These are phyloP conservation scores for Musa acuminata DNA, from an alignment of 176 grass and related monocot genomes.

Conservation along the genomic window DNA sequence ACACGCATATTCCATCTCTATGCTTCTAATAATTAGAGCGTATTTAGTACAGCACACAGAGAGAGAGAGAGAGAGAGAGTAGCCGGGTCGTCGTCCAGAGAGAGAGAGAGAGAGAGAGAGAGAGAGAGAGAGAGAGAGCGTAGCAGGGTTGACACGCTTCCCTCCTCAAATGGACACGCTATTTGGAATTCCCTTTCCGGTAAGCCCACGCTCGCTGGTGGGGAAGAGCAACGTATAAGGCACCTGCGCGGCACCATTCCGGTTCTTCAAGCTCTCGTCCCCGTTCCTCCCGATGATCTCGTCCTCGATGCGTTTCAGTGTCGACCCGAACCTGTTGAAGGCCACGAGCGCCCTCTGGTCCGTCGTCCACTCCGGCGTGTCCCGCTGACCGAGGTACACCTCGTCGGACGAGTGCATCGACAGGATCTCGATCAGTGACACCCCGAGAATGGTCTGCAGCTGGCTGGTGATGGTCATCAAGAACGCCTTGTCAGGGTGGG, in stretches of 20 bases:
- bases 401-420: not conserved
- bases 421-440: constrained; percentile 9
- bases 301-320: not conserved
- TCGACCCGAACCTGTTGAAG: not conserved
- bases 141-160: not conserved
- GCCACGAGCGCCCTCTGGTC: not conserved
- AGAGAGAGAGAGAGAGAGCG: too few species aligned
- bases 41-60: too few species aligned
- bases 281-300: not conserved
- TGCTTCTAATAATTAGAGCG: too few species aligned
- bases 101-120: too few species aligned
- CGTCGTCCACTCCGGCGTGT: not conserved
- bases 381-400: constrained; percentile 6
- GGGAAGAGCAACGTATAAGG: constrained; percentile 13
- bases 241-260: not conserved
- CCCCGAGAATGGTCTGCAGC: not conserved
- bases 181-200: not conserved
- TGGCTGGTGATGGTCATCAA: not conserved
- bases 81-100: too few species aligned
- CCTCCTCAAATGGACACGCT: not conserved
- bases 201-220: constrained; percentile 47
- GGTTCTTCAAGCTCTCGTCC: not conserved
- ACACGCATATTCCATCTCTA: too few species aligned
- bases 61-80: too few species aligned
- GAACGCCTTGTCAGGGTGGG: constrained; percentile 3